Percentiles rank a stretch among this genome's conserved stretches.
Conservation (phyloP, 257 asterid species). For the Solanum dulcamara region DNA sequence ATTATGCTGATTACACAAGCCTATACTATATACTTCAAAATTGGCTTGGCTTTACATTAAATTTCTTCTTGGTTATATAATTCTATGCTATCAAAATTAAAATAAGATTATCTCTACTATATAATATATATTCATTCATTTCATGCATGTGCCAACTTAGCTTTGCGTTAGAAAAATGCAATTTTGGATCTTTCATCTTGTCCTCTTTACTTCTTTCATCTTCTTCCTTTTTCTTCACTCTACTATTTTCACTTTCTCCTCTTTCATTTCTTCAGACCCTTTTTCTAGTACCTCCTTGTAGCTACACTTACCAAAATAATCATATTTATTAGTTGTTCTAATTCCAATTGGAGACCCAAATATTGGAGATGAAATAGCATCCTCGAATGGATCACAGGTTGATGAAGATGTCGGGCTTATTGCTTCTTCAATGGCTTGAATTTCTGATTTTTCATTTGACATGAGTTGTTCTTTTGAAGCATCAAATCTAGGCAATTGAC, state of each 20-base stretch:
- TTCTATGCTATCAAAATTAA: neutral
- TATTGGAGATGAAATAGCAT: constrained; percentile 19
- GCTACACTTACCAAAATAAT: constrained; percentile 10
- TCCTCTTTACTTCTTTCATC: neutral
- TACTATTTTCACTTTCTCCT: neutral
- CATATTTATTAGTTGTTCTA: neutral
- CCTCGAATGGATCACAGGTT: constrained; percentile 3
- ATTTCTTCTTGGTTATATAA: neutral
- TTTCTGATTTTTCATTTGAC: neutral
- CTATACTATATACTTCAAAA: neutral
- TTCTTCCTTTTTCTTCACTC: neutral
- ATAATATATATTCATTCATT: neutral
- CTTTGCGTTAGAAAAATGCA: neutral
- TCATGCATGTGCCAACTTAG: neutral
- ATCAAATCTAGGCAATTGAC: neutral
- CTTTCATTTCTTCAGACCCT: constrained; percentile 10
- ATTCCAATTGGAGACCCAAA: neutral
- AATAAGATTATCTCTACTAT: neutral
- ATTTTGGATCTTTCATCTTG: neutral
- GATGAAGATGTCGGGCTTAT: constrained; percentile 5
- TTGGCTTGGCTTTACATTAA: neutral
- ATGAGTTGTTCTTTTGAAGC: neutral
- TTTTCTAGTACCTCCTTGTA: constrained; percentile 39
- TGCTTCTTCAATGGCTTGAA: neutral
- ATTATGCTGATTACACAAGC: neutral